Conservation (phyloP, 441 rosid species). For the Erodium trifolium region DNA sequence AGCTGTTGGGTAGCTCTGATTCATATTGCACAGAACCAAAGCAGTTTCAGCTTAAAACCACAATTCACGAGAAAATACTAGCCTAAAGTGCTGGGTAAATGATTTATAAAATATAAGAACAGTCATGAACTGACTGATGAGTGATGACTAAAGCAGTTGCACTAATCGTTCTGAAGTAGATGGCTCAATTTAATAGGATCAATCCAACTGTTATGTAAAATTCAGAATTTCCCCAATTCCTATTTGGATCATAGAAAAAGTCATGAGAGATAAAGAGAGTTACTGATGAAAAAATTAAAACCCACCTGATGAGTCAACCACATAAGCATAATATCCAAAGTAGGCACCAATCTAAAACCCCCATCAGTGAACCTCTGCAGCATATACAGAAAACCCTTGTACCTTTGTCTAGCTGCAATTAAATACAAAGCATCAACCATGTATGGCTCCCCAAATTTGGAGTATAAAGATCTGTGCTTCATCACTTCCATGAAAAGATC, state of each 20-base stretch:
- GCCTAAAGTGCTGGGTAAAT: no score
- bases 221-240: not conserved
- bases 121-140: no score
- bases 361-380: conserved; percentile 35
- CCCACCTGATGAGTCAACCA: conserved; percentile 77
- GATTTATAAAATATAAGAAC: no score
- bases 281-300: not conserved
- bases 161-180: no score
- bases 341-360: conserved; percentile 39
- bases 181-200: no score
- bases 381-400: conserved; percentile 57
- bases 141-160: no score
- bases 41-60: not conserved
- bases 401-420: conserved; percentile 62
- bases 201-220: not conserved
- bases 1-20: conserved; percentile 68
- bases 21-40: conserved; percentile 15
- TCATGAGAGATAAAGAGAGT: no score
- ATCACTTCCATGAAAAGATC: conserved; percentile 36
- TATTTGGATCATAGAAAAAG: no score
- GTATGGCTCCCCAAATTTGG: conserved; percentile 57
- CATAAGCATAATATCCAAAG: conserved; percentile 63
- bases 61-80: not conserved
- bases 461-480: conserved; percentile 38
- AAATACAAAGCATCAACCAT: conserved; percentile 56